These are phyloP conservation scores for Rhizomucor pusillus DNA, from an alignment of 371 early-diverging fungal species.

Conservation along the genomic window DNA sequence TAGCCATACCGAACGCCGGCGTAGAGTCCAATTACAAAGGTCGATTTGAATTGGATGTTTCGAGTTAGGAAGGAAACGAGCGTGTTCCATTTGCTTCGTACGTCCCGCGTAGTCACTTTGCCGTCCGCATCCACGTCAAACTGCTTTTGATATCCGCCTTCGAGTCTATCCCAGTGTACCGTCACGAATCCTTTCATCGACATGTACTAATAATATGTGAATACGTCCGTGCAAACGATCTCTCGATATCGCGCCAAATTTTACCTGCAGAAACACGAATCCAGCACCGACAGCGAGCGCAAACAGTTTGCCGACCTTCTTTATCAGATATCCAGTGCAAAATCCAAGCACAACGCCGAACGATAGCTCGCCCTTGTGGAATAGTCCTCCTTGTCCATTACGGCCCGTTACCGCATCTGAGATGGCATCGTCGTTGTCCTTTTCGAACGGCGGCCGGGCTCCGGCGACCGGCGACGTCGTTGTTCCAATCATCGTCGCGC, in stretches of 20 bases:
- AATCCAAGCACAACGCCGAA: slow-evolving; percentile 48
- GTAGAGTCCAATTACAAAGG: slow-evolving; percentile 52
- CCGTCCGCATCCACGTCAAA: slow-evolving; percentile 55
- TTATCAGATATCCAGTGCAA: slow-evolving; percentile 45
- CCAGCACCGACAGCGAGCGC: slow-evolving; percentile 38
- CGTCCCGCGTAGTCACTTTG: slow-evolving; percentile 42
- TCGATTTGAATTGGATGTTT: slow-evolving; percentile 61
- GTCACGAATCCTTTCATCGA: slow-evolving; percentile 52
- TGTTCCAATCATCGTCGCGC: not conserved
- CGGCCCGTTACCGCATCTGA: not conserved
- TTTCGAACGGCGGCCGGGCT: too few relatives aligned
- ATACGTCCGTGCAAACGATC: not conserved
- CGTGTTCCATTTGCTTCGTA: slow-evolving; percentile 36
- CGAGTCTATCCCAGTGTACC: slow-evolving; percentile 57
- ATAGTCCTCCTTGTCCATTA: not conserved
- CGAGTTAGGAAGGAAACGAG: slow-evolving; percentile 51
- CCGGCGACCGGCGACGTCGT: too few relatives aligned
- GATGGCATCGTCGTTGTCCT: too few relatives aligned
- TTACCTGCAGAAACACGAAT: slow-evolving; percentile 46
- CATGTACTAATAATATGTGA: slow-evolving; percentile 30
- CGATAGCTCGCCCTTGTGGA: slow-evolving; percentile 39
- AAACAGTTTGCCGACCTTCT: slow-evolving; percentile 45
- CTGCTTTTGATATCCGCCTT: slow-evolving; percentile 26
- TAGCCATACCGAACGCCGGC: slow-evolving; percentile 55
- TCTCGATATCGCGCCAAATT: not conserved